These are phyloP conservation scores for Ascochyta fabae DNA, from an alignment of 2,329 filamentous ascomycete species.

Conservation along the genomic window DNA sequence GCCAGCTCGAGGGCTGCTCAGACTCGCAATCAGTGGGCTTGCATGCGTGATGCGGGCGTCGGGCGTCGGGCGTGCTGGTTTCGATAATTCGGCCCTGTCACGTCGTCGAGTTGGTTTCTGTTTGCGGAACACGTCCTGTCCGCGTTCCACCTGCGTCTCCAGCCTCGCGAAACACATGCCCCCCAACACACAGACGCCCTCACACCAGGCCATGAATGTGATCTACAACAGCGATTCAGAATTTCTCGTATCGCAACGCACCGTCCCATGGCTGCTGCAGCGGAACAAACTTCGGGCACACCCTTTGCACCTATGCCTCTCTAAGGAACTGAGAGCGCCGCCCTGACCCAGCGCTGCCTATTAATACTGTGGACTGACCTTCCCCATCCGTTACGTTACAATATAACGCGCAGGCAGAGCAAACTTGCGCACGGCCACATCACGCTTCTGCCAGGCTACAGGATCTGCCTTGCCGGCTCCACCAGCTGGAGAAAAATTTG, in stretches of 20 bases:
- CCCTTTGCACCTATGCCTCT: neutral
- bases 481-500: neutral
- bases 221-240: conserved; percentile 3
- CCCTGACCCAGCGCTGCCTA: neutral
- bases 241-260: neutral
- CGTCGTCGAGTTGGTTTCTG: neutral
- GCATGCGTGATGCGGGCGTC: conserved; percentile 1
- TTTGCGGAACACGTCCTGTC: conserved; percentile 4
- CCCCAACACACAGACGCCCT: conserved; percentile 3
- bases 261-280: neutral
- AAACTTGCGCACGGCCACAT: neutral
- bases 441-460: neutral
- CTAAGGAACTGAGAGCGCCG: conserved; percentile 1
- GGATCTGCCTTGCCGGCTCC: conserved; percentile 8
- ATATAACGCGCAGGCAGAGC: neutral
- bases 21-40: neutral
- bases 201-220: no score
- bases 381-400: conserved; percentile 1
- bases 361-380: conserved; percentile 3
- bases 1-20: neutral
- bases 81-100: neutral
- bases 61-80: neutral
- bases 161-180: conserved; percentile 4
- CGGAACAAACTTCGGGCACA: neutral
- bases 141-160: conserved; percentile 5